These are phyloP conservation scores for Penicillium cataractarum DNA, from an alignment of 495 filamentous ascomycete species.

Conservation along the genomic window DNA sequence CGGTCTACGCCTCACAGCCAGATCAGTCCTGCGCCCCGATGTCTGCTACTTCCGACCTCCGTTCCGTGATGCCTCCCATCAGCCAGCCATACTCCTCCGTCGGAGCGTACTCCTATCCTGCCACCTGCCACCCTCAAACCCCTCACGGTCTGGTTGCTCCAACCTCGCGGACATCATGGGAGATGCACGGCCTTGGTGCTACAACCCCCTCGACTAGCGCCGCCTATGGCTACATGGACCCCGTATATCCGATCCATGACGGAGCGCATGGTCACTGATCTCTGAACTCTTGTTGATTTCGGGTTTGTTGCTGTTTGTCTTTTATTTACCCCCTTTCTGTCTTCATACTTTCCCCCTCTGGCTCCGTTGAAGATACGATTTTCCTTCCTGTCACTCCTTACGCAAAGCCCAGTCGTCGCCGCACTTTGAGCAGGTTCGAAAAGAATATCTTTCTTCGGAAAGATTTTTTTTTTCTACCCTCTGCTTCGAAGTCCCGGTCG, in stretches of 20 bases:
- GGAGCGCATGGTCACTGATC: slow-evolving; percentile 26
- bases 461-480: too few relatives aligned
- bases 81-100: slow-evolving; percentile 40
- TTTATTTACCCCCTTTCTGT: slow-evolving; percentile 25
- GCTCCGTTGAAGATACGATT: slow-evolving; percentile 37
- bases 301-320: slow-evolving; percentile 19
- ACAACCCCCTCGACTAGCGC: slow-evolving; percentile 24
- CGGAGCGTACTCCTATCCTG: slow-evolving; percentile 39
- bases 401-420: slow-evolving; percentile 37
- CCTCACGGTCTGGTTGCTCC: slow-evolving; percentile 31
- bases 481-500: neutral
- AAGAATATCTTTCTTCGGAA: neutral
- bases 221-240: slow-evolving; percentile 42
- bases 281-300: slow-evolving; percentile 18
- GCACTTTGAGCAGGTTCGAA: neutral
- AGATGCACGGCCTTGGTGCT: slow-evolving; percentile 35
- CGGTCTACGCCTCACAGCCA: slow-evolving; percentile 35
- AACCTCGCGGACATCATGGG: slow-evolving; percentile 37
- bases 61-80: slow-evolving; percentile 36
- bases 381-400: slow-evolving; percentile 45
- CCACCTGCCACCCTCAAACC: slow-evolving; percentile 39
- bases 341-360: slow-evolving; percentile 33
- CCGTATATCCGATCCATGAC: slow-evolving; percentile 42
- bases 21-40: slow-evolving; percentile 26
- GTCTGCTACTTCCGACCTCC: slow-evolving; percentile 35